Evolutionary conservation across 2,329 filamentous ascomycete genomes (phyloP), one percentile per base, ranked within the genome.

Genomic region (Colletotrichum plurivorum): DNA sequence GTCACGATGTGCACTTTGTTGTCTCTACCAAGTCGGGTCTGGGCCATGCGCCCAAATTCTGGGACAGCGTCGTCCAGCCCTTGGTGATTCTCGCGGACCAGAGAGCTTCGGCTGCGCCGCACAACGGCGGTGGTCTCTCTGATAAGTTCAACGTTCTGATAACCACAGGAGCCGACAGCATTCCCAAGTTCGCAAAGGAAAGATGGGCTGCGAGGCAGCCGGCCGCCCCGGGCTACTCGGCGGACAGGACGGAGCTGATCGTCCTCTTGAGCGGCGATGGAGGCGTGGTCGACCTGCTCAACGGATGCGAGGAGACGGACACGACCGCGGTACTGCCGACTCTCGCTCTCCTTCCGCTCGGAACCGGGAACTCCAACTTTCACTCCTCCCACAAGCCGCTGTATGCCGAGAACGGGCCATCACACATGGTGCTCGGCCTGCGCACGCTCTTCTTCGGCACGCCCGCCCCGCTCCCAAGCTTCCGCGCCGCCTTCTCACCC

Each of bases 191-290:
- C 61, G 88, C 92, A 0, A 74, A 72, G 3, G 53, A 73, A 2
- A 73, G 84, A 13, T 78, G 81, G 75, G 75, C 78, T 22, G 81
- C 65, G 63, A 79, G 59, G 2, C 15, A 10, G 9, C 84, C 84
- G 1, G 73, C 56, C 9, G 18, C 48, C 2, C n/a, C 41, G 1
- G 64, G 22, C 3, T 43, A 63, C 31, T 36, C 66, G 5, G 43
- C 39, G 25, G 46, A 66, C n/a, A 63, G 70, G 60, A 60, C 71
- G 31, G 59, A 91, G 75, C 90, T 90, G 0, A 85, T 98, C 27
- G 81, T 98, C 36, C 86, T 98, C 13, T 85, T 98, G 5, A 95
- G 93, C 56, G 95, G 95, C 7, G 95, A 98, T 78, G 95, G 95
- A 15, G 95, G 94, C 6, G 80, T 97, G 2, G 87, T 94, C 18